A percentile compares a stretch with the other conserved stretches of the same genome.
Conservation (phyloP, 192 early-diverging fungal species). For the Pilobolus umbonatus region DNA sequence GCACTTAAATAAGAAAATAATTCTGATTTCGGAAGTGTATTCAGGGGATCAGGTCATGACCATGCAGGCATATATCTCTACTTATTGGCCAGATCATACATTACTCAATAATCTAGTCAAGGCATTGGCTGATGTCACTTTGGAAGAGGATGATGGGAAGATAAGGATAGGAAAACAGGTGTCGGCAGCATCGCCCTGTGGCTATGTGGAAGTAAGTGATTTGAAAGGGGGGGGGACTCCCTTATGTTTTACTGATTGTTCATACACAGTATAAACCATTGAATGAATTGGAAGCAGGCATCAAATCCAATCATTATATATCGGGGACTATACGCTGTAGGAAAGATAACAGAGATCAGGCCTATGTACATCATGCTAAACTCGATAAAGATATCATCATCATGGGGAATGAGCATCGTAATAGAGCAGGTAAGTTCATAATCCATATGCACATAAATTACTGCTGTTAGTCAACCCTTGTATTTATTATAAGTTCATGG, state of each 20-base stretch:
- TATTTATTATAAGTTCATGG: conserved; percentile 42
- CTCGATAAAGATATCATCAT: conserved; percentile 52
- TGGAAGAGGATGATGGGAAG: conserved; percentile 38
- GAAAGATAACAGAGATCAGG: conserved; percentile 40
- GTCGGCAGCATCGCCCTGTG: conserved; percentile 11
- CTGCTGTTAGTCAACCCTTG: neutral
- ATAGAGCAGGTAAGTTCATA: conserved; percentile 39
- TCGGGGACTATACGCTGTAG: conserved; percentile 40
- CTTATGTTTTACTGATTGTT: neutral
- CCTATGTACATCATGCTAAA: conserved; percentile 40
- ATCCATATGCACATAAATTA: too few relatives aligned
- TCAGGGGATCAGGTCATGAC: conserved; percentile 26
- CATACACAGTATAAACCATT: conserved; percentile 42
- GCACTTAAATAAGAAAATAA: conserved; percentile 44
- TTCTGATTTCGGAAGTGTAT: conserved; percentile 41
- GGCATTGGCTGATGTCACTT: conserved; percentile 48
- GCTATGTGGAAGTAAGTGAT: conserved; percentile 32
- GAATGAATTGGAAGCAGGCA: conserved; percentile 46
- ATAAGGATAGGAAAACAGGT: conserved; percentile 22
- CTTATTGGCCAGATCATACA: conserved; percentile 33
- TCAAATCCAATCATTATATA: conserved; percentile 46
- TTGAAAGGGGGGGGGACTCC: neutral
- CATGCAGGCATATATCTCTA: conserved; percentile 37
- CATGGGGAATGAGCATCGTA: conserved; percentile 49
- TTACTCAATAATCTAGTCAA: conserved; percentile 42